Evolutionary conservation across 148 eudicot species (phyloP).

Genomic region (Chenopodium suecicum): DNA sequence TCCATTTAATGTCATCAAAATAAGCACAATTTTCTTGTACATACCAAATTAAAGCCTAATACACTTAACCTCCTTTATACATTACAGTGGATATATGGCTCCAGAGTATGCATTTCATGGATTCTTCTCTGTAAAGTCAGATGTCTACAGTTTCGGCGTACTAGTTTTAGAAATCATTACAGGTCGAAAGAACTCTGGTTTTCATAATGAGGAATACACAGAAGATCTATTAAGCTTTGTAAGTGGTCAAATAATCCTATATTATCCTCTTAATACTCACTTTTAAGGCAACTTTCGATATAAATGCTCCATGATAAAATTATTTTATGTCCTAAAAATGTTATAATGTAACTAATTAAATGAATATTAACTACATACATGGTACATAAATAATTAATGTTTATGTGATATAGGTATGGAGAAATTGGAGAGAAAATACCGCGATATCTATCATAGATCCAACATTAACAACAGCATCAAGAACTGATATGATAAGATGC

Average conservation of each 20-base stretch:
- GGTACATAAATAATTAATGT: too few relatives aligned
- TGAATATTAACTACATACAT: too few relatives aligned
- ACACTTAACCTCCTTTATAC: background rate
- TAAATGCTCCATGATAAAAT: too few relatives aligned
- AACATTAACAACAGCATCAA: conserved; percentile 3
- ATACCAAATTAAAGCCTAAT: background rate
- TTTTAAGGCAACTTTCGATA: too few relatives aligned
- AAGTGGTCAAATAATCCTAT: background rate
- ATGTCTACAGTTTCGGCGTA: conserved; percentile 57
- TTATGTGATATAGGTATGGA: conserved; percentile 33
- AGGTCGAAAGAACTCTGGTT: conserved; percentile 27
- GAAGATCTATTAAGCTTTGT: conserved; percentile 21
- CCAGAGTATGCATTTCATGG: conserved; percentile 53
- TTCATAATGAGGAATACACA: background rate
- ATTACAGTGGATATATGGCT: too few relatives aligned
- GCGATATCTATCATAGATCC: conserved; percentile 29
- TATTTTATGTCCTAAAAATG: too few relatives aligned
- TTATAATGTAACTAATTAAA: too few relatives aligned
- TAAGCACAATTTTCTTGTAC: too few relatives aligned
- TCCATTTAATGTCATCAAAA: background rate
- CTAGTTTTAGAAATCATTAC: conserved; percentile 48
- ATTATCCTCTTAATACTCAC: background rate
- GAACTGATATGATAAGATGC: conserved; percentile 30
- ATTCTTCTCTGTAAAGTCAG: conserved; percentile 45
- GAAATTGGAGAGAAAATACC: conserved; percentile 33